Conservation (phyloP, 78 protist genomes). For the Dictyostelium intermedium region DNA sequence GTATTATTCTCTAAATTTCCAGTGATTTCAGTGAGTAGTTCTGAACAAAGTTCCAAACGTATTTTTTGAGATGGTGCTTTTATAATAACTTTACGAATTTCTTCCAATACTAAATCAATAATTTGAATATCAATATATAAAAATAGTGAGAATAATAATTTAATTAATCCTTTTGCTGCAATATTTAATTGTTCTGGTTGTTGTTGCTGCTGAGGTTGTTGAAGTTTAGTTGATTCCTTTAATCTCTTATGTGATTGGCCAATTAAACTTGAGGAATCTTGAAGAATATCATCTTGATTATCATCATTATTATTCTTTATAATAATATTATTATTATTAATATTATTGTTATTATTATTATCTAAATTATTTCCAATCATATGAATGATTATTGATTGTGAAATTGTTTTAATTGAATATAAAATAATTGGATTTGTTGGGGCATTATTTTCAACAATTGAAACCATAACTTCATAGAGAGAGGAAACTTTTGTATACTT, state of each 20-base stretch:
- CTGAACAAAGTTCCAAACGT: slow-evolving; percentile 39
- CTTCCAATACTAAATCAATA: slow-evolving; percentile 25
- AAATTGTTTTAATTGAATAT: slow-evolving; percentile 28
- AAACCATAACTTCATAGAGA: slow-evolving; percentile 33
- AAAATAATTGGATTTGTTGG: slow-evolving; percentile 66
- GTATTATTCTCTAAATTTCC: slow-evolving; percentile 61
- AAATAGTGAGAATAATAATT: slow-evolving; percentile 20
- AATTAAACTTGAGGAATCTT: background rate
- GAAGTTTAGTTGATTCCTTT: background rate
- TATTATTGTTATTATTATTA: background rate
- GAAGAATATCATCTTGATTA: background rate
- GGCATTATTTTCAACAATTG: slow-evolving; percentile 53
- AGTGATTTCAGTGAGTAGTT: slow-evolving; percentile 54
- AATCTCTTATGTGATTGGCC: background rate
- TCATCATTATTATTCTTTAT: background rate
- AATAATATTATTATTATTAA: background rate
- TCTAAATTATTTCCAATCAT: slow-evolving; percentile 18
- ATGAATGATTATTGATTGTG: background rate
- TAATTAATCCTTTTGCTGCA: slow-evolving; percentile 22
- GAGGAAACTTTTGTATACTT: slow-evolving; percentile 37
- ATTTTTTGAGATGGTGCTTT: slow-evolving; percentile 57
- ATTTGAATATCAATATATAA: slow-evolving; percentile 42
- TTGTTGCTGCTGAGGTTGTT: background rate
- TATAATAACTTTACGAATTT: slow-evolving; percentile 18
- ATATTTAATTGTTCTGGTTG: background rate